Base-by-base conservation (phyloP, 1,139 yeast species). In the Saccharomyces hybrid region DNA sequence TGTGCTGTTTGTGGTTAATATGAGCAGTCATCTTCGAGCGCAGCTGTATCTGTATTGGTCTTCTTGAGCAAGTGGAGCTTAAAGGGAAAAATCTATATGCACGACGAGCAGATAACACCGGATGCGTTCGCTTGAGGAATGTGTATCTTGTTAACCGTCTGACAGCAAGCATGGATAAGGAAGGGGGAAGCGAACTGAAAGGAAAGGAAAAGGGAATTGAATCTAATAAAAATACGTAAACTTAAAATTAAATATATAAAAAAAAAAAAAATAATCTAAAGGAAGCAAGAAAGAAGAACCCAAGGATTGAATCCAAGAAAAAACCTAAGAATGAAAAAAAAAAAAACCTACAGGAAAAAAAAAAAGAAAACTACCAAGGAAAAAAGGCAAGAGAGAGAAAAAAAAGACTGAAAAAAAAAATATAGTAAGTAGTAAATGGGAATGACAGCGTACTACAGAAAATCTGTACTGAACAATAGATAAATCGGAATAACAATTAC, bases 71-170 rank as follows among this genome's bases (percentile, higher is more conserved):
- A 38, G 44, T 9, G 25, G 25, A 38, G 2, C 44, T 38, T 38
- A 16, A 38, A 38, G 44, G 44, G 13, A 38, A 16, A 38, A 9
- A 16, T 16, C 3, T 38, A 38, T 38, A 38, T 16, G 44, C 44
- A 38, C 44, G 44, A 38, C n/a, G 44, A 38, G 44, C 11, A 38
- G 8, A 38, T 38, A 38, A 16, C 44, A 38, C 44, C 44, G 44
- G 44, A 38, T 38, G 44, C 44, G 44, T 38, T 38, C 44, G 44
- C 44, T 38, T 38, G 13, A 38, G 44, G 23, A 38, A 38, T 38
- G 44, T 38, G 11, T 38, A 38, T 16, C 44, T 38, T 38, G 44
- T 16, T 38, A 38, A 38, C 11, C 44, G 8, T 16, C 44, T 38
- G 44, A 38, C n/a, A 16, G 44, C 44, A 38, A 38, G 44, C 44